Base-by-base conservation (phyloP, 2,329 filamentous ascomycete genomes). In the Nemania bipapillata region DNA sequence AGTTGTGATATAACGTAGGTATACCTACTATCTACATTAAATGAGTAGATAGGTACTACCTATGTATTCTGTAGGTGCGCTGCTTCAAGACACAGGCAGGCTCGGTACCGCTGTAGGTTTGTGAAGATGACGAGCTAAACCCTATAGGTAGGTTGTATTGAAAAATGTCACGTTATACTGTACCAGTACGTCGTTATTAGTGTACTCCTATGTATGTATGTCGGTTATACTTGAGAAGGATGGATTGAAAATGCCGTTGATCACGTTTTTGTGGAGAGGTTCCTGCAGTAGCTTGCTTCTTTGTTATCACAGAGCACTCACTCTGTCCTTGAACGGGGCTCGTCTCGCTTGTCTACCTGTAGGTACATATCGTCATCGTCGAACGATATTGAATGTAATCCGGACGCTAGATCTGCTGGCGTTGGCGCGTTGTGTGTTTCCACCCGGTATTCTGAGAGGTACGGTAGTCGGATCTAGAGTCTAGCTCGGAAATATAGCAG, bases 261-360 rank as follows among this genome's bases (percentile, higher is more conserved):
- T 40, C 58, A 35, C 22, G 49, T n/a, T 30, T 24, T 49, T 37
- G 47, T 42, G 50, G 28, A 26, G 7, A 56, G 52, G 60, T 63
- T 63, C 60, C 60, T 63, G 60, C 40, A 63, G 60, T 63, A 56
- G 60, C 26, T 54, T 37, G 30, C 59, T n/a, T n/a, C 28, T 55
- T 37, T 2, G n/a, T 20, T 11, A 47, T 17, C 4, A 6, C 3
- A 15, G n/a, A n/a, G n/a, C n/a, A n/a, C n/a, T n/a, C n/a, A n/a
- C n/a, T n/a, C n/a, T n/a, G 37, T 17, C 37, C 47, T 35, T 52
- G n/a, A 40, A 30, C 37, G 5, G 26, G 55, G 37, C 40, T 30
- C 15, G 15, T 47, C 56, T 32, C 26, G 45, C n/a, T 24, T 5
- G 40, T 45, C 17, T 45, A 45, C 9, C 40, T 2, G 17, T 7